Conservation (phyloP, 2,329 filamentous ascomycete genomes). For the Colletotrichum falcatum region DNA sequence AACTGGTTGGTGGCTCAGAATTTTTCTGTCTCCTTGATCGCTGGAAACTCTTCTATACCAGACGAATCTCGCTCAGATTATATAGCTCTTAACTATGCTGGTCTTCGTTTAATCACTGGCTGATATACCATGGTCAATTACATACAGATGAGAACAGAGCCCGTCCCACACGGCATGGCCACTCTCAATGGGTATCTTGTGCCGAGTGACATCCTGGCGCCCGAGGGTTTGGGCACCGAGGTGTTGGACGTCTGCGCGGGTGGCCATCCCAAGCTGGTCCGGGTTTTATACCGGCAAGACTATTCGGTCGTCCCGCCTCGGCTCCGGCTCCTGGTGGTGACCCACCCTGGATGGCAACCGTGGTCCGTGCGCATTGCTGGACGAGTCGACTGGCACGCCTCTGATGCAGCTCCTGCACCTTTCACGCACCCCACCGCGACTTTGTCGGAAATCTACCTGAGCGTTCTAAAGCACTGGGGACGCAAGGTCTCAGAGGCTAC, state of each 20-base stretch:
- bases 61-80: background rate
- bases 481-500: conserved; percentile 20
- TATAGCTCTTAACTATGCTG: background rate
- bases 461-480: conserved; percentile 4
- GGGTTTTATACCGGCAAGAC: conserved; percentile 13
- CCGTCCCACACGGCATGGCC: background rate
- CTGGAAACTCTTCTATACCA: background rate
- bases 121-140: background rate
- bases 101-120: background rate
- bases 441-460: conserved; percentile 25
- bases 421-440: conserved; percentile 14
- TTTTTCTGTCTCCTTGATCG: background rate
- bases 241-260: background rate
- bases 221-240: background rate
- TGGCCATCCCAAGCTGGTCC: background rate
- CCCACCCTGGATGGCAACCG: background rate
- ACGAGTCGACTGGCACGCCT: conserved; percentile 11
- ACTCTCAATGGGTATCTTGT: background rate
- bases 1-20: background rate
- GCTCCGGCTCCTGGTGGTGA: conserved; percentile 21
- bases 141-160: background rate
- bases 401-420: conserved; percentile 16
- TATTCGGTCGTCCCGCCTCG: conserved; percentile 8
- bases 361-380: conserved; percentile 27
- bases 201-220: background rate